Conservation (phyloP, 176 grass and related monocot species). For the Microstegium vimineum region DNA sequence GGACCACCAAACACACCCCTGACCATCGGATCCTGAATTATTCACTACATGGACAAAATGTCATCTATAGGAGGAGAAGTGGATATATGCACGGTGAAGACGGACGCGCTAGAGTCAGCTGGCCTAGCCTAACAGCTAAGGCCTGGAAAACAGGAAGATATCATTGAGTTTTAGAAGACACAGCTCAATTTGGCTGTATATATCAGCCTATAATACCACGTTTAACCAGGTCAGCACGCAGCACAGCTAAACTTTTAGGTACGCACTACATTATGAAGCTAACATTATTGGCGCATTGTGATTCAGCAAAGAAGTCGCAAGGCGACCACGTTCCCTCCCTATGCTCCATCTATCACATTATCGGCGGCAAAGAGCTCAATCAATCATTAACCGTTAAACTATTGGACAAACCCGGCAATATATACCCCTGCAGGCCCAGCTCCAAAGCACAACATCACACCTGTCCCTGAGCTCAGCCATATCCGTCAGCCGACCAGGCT, state of each 20-base stretch:
- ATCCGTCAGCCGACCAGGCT: background rate
- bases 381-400: background rate
- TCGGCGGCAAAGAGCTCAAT: background rate
- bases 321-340: background rate
- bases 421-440: slow-evolving; percentile 16
- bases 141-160: background rate
- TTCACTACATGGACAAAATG: too few species aligned
- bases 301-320: background rate
- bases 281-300: background rate
- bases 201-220: background rate
- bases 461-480: too few species aligned
- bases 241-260: background rate
- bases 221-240: background rate
- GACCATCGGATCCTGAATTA: too few species aligned
- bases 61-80: too few species aligned
- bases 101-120: too few species aligned
- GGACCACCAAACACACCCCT: too few species aligned
- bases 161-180: background rate
- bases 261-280: background rate
- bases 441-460: background rate
- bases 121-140: too few species aligned
- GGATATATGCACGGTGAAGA: too few species aligned
- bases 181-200: background rate
- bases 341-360: too few species aligned
- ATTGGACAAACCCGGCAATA: background rate